Percentiles rank a stretch among this genome's conserved stretches.
These are phyloP conservation scores for Colletotrichum aenigma DNA, from an alignment of 2,329 filamentous ascomycete genomes.

Conservation along the genomic window DNA sequence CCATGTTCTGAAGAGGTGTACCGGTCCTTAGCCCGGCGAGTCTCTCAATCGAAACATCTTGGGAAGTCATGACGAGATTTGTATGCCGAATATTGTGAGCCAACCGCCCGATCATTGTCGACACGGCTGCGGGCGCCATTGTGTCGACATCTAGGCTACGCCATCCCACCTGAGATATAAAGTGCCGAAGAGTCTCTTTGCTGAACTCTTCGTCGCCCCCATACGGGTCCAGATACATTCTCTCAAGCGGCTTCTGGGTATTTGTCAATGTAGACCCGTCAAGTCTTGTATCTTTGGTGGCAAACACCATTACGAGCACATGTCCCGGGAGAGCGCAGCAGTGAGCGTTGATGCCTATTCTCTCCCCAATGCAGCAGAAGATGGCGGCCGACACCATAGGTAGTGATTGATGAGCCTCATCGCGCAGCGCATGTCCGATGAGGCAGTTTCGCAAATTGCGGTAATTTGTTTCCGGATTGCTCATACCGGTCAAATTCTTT, in stretches of 20 bases:
- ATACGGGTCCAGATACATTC: constrained; percentile 88
- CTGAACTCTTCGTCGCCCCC: constrained; percentile 70
- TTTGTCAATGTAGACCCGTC: constrained; percentile 49
- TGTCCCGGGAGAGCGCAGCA: constrained; percentile 86
- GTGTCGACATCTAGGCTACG: constrained; percentile 51
- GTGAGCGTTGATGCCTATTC: constrained; percentile 75
- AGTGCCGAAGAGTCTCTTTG: constrained; percentile 59
- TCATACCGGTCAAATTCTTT: constrained; percentile 73
- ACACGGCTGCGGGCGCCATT: constrained; percentile 66
- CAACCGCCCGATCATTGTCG: constrained; percentile 75
- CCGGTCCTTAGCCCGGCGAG: constrained; percentile 23
- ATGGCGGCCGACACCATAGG: constrained; percentile 88
- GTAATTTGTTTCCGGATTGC: constrained; percentile 69
- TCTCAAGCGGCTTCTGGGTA: constrained; percentile 31
- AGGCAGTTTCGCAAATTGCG: constrained; percentile 86
- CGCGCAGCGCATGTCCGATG: constrained; percentile 79
- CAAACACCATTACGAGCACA: constrained; percentile 79
- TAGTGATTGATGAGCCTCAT: constrained; percentile 76
- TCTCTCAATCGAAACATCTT: constrained; percentile 24
- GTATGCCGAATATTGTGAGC: constrained; percentile 71
- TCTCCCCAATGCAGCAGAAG: constrained; percentile 78
- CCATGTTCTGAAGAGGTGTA: constrained; percentile 60
- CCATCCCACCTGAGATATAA: constrained; percentile 58
- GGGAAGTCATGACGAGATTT: constrained; percentile 34
- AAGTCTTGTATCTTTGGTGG: constrained; percentile 63